Evolutionary conservation across 140 eudicot genomes (phyloP).

Genomic region (Bidens hawaiensis): DNA sequence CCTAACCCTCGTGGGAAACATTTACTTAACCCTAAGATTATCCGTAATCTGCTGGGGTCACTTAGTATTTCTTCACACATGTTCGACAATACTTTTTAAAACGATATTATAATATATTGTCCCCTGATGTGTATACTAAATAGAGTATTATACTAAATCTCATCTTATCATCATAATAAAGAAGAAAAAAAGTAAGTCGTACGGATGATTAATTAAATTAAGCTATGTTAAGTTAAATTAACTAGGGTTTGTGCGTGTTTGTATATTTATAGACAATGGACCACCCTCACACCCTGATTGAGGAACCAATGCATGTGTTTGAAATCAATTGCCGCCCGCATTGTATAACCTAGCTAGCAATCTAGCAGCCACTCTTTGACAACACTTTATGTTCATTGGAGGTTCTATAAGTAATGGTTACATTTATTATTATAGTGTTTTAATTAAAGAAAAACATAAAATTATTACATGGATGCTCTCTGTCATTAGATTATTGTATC

Average conservation of each 20-base stretch:
- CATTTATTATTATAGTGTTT: no score
- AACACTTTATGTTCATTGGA: background rate
- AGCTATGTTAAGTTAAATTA: background rate
- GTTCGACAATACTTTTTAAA: background rate
- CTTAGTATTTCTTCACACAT: background rate
- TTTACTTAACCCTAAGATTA: no score
- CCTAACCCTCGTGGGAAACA: no score
- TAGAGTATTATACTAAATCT: constrained; percentile 15
- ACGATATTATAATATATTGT: background rate
- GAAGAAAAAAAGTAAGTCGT: background rate
- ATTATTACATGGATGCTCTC: no score
- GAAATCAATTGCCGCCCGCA: constrained; percentile 1
- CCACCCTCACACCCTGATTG: constrained; percentile 23
- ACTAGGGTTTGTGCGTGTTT: background rate
- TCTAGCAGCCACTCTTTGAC: background rate
- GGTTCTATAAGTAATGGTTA: background rate
- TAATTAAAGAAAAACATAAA: no score
- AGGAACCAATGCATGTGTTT: constrained; percentile 21
- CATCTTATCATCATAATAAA: constrained; percentile 1
- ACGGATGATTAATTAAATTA: constrained; percentile 8
- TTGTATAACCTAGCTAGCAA: background rate
- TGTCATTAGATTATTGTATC: no score
- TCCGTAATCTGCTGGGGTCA: no score
- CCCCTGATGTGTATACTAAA: background rate
- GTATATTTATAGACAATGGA: constrained; percentile 17